Percentiles rank a stretch among this genome's conserved stretches.
These are phyloP conservation scores for Kuraishia ogatae DNA, from an alignment of 805 yeast species.

Conservation along the genomic window DNA sequence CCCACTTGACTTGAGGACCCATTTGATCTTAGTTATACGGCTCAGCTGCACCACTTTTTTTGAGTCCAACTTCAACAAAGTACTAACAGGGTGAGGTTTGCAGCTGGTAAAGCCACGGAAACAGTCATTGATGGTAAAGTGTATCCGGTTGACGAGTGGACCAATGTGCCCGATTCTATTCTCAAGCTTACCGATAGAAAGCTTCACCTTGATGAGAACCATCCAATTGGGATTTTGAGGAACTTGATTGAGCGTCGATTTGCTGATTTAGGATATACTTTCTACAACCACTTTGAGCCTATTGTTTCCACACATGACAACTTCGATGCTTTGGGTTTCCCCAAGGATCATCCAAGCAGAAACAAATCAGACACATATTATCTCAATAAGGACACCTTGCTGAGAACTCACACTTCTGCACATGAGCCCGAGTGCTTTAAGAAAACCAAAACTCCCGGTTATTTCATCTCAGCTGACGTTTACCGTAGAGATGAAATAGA, in stretches of 20 bases:
- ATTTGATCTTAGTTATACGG: too few species aligned
- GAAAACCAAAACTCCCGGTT: constrained; percentile 66
- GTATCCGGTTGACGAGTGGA: constrained; percentile 65
- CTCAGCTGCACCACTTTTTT: too few species aligned
- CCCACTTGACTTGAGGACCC: background rate
- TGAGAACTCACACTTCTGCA: constrained; percentile 95
- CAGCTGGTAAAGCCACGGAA: constrained; percentile 6
- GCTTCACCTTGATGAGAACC: constrained; percentile 64
- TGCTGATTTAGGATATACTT: constrained; percentile 59
- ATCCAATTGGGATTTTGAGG: constrained; percentile 85
- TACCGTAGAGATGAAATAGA: constrained; percentile 94
- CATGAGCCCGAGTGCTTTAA: constrained; percentile 86
- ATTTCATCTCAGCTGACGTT: constrained; percentile 90
- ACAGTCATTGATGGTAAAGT: constrained; percentile 36
- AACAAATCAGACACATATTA: constrained; percentile 91
- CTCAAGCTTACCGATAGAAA: constrained; percentile 59
- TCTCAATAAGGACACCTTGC: constrained; percentile 57
- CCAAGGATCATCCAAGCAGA: constrained; percentile 88
- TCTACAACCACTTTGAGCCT: constrained; percentile 74
- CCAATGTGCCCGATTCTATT: constrained; percentile 77
- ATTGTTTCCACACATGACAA: constrained; percentile 77
- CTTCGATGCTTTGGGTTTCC: constrained; percentile 89
- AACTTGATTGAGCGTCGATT: constrained; percentile 65
- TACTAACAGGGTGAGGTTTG: background rate
- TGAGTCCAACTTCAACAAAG: too few species aligned